Evolutionary conservation across 192 early-diverging fungal species (phyloP).

Genomic region (Coemansia brasiliensis): DNA sequence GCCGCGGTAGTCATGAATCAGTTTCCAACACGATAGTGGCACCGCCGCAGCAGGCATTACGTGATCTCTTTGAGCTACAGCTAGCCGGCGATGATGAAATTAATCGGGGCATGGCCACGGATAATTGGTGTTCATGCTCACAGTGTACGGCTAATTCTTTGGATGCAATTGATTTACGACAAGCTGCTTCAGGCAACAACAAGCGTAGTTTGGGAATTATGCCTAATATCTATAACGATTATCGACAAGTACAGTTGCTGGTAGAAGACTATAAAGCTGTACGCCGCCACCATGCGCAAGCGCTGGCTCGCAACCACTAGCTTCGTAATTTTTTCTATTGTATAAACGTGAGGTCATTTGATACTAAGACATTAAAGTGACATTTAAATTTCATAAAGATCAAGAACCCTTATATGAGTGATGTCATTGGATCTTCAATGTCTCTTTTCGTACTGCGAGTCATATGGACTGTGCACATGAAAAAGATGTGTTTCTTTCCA

Average conservation of each 20-base stretch:
- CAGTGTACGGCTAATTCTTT: background rate
- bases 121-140: background rate
- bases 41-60: conserved; percentile 3
- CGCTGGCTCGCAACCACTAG: conserved; percentile 16
- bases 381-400: too few species aligned
- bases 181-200: background rate
- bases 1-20: background rate
- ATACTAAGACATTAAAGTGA: too few species aligned
- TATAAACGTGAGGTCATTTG: too few species aligned
- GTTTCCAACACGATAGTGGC: background rate
- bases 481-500: too few species aligned
- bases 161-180: background rate
- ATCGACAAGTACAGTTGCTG: background rate
- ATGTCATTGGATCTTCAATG: too few species aligned
- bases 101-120: background rate
- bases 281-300: conserved; percentile 28
- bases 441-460: too few species aligned
- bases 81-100: background rate
- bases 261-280: conserved; percentile 32
- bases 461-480: background rate
- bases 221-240: too few species aligned
- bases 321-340: too few species aligned
- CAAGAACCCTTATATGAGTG: too few species aligned
- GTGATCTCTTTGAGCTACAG: conserved; percentile 31
- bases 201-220: background rate